Evolutionary conservation across 345 rosid species (phyloP), one percentile per base, ranked within the genome.

Genomic region (Lumnitzera littorea): DNA sequence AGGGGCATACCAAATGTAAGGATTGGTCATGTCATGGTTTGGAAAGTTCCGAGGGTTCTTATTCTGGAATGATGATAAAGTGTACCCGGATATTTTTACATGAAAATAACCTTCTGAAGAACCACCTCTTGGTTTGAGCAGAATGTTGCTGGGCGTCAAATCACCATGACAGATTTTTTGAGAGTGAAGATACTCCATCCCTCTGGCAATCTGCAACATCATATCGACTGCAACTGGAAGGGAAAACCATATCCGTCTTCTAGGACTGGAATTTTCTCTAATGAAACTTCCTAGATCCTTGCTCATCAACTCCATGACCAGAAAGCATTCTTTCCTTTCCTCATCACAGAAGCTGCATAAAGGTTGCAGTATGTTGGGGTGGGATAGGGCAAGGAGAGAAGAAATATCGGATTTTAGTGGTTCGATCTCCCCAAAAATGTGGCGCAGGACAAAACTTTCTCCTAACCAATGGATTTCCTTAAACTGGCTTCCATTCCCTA

Each of bases 391-490:
- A n/a, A 94, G 71, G 43, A 82, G 62, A 43, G 65, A 66, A 13
- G 82, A 76, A 8, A 94, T 86, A 73, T 94, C 92, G 2, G 76
- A 59, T 46, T 67, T 69, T 15, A 85, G 66, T 9, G 86, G 76
- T 54, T 77, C 82, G 57, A 80, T 63, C 55, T 84, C 96, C 23
- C 80, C 84, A 24, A 65, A 72, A 62, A 90, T 78, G 59, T 84
- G 95, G 63, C 95, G 80, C 76, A 86, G 5, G 7, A 74, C 84
- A 15, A 81, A 94, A 52, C 66, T 71, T 56, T 94, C 91, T 41
- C 97, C 99, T 57, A 88, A 68, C 99, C 99, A 90, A 48, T 79
- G 88, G 59, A 94, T 88, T 72, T 88, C 99, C 81, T 90, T 94
- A 49, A 73, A 79, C 77, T 90, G 81, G 24, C 74, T 73, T 61